Percentiles rank a stretch among this genome's conserved stretches.
phyloP scores from a whole-genome alignment of 2,329 filamentous ascomycete species.

The Calonectria naviculata region DNA sequence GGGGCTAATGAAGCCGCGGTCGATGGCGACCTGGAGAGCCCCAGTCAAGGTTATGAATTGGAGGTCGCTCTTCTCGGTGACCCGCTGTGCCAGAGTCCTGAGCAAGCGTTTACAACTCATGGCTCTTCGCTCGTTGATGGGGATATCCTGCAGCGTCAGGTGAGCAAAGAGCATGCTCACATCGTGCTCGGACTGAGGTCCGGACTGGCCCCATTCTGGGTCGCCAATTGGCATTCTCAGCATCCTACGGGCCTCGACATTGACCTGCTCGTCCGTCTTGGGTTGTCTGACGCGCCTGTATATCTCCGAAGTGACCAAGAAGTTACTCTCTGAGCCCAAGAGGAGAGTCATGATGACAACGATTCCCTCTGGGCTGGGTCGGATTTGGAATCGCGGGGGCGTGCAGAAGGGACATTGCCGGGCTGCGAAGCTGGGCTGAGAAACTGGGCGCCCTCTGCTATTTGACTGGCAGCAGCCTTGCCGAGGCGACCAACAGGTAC shows the following conservation, averaged over 20 bases:
- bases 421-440: neutral
- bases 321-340: neutral
- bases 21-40: neutral
- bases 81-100: neutral
- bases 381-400: slow-evolving; percentile 1
- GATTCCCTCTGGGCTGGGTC: neutral
- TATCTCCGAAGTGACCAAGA: neutral
- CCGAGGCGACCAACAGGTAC: neutral
- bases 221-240: neutral
- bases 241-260: neutral
- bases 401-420: neutral
- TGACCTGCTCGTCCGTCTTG: slow-evolving; percentile 3
- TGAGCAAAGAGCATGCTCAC: neutral
- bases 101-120: neutral
- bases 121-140: neutral
- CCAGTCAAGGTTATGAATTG: neutral
- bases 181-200: neutral
- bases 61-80: neutral
- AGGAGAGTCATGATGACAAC: neutral
- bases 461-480: slow-evolving; percentile 5
- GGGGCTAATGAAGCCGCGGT: slow-evolving; percentile 1
- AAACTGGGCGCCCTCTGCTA: slow-evolving; percentile 4
- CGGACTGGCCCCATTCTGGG: neutral
- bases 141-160: neutral
- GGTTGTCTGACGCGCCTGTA: neutral